Base-by-base conservation (phyloP, 2,329 filamentous ascomycete species). In the Aureobasidium sp. region DNA sequence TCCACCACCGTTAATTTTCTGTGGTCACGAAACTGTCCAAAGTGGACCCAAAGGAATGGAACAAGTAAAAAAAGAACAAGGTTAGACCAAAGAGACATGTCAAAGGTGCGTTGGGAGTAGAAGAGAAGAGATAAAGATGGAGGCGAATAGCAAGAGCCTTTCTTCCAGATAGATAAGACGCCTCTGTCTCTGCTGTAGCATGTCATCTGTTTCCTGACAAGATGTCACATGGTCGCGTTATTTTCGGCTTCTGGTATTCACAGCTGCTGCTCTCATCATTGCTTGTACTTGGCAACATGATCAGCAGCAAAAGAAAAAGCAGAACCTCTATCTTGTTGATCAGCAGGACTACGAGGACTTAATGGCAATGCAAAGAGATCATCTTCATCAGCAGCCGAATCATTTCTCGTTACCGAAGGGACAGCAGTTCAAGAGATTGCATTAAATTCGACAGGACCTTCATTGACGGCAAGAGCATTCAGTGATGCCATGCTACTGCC, bases 281-380 rank as follows among this genome's bases (percentile, higher is more conserved):
- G 57, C 45, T 36, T 42, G 21, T 59, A 59, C 29, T 42, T 50
- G 32, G 44, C 44, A 27, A 45, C 44, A n/a, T 59, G 45, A 25
- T 47, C 45, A 10, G 16, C 27, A 29, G 29, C 57, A 34, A 59
- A 59, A 1, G 57, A 59, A 42, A 59, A 59, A 32, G 57, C 44
- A 32, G 57, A 49, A 11, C 27, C 45, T 32, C 57, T 36, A 1
- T 14, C 5, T 0, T 42, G 27, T 42, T 41, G 45, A 79, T 94
- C 91, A 67, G 95, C 91, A 0, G 91, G 91, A 68, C 89, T 92
- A 55, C 91, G 81, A 1, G 91, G 91, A 69, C 89, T 93, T 76
- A 96, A 85, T 1, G 90, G 91, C 58, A 96, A 81, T 0, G 91
- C 91, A 70, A 97, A 97, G 2, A 96, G 79, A 44, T 89, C 92